These are phyloP conservation scores for Petrea volubilis DNA, from an alignment of 257 asterid genomes.

Conservation along the genomic window DNA sequence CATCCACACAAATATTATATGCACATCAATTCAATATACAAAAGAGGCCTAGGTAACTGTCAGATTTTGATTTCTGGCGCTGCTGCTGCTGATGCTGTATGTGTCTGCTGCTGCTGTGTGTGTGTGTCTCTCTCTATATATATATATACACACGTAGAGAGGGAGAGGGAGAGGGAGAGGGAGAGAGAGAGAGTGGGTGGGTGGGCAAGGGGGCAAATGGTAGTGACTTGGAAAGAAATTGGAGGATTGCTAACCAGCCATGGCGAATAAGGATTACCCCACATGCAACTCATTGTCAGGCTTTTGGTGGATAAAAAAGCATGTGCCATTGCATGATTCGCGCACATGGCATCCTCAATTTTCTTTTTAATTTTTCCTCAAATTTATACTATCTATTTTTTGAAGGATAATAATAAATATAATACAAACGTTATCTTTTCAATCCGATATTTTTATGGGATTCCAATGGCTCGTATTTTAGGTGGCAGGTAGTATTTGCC, in stretches of 20 bases:
- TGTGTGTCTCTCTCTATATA: no score
- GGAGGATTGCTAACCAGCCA: background rate
- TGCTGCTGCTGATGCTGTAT: no score
- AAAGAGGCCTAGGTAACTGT: background rate
- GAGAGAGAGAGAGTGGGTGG: background rate
- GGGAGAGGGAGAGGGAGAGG: background rate
- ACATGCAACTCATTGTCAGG: background rate
- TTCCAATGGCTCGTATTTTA: no score
- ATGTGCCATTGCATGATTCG: slow-evolving; percentile 26
- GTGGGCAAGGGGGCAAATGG: slow-evolving; percentile 13
- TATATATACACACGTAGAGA: no score
- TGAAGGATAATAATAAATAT: no score
- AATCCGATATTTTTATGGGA: no score
- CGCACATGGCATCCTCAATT: slow-evolving; percentile 20
- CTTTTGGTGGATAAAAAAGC: slow-evolving; percentile 6
- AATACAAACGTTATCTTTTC: no score
- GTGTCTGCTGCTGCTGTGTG: background rate
- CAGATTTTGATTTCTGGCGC: background rate
- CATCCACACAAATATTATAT: no score
- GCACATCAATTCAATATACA: no score
- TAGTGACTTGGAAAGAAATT: background rate
- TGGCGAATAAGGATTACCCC: background rate
- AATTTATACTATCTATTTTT: no score
- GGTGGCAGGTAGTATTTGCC: no score
- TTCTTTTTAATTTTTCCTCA: no score